A percentile compares a stretch with the other conserved stretches of the same genome.
These are phyloP conservation scores for Aspergillus tanneri DNA, from an alignment of 2,329 filamentous ascomycete species.

Conservation along the genomic window DNA sequence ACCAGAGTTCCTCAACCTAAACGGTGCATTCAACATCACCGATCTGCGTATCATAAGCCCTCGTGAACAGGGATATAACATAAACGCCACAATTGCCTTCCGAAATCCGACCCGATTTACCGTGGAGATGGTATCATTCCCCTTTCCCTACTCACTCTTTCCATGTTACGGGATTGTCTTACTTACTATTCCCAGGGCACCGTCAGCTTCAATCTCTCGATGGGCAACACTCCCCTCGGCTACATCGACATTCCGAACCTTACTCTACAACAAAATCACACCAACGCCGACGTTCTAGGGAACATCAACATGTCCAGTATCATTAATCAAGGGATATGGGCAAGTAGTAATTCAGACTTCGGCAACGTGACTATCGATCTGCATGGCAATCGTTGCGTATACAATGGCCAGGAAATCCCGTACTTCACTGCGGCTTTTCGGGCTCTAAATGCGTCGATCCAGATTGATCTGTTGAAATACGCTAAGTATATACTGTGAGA, in stretches of 20 bases:
- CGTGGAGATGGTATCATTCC: constrained; percentile 25
- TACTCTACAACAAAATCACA: constrained; percentile 16
- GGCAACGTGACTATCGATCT: constrained; percentile 25
- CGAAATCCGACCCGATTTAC: constrained; percentile 22
- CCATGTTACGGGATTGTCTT: not conserved
- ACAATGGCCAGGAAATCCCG: constrained; percentile 28
- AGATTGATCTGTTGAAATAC: constrained; percentile 24
- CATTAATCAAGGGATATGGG: constrained; percentile 20
- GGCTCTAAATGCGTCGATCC: constrained; percentile 19
- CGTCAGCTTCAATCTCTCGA: constrained; percentile 26
- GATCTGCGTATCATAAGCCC: constrained; percentile 19
- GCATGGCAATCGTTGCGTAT: constrained; percentile 24
- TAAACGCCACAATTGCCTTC: constrained; percentile 28
- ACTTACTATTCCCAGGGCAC: constrained; percentile 17
- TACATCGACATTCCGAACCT: constrained; percentile 26
- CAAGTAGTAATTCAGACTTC: constrained; percentile 11
- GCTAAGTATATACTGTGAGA: constrained; percentile 10
- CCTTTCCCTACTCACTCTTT: not conserved
- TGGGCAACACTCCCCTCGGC: constrained; percentile 20
- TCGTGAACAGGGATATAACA: constrained; percentile 23
- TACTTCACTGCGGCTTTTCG: constrained; percentile 27
- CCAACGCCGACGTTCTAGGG: constrained; percentile 16
- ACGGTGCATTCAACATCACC: constrained; percentile 25
- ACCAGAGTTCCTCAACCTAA: constrained; percentile 23
- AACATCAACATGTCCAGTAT: constrained; percentile 21